A percentile compares a stretch with the other conserved stretches of the same genome.
Evolutionary conservation across 169 alveolate genomes (phyloP).

Genomic region (Eimeria maxima): DNA sequence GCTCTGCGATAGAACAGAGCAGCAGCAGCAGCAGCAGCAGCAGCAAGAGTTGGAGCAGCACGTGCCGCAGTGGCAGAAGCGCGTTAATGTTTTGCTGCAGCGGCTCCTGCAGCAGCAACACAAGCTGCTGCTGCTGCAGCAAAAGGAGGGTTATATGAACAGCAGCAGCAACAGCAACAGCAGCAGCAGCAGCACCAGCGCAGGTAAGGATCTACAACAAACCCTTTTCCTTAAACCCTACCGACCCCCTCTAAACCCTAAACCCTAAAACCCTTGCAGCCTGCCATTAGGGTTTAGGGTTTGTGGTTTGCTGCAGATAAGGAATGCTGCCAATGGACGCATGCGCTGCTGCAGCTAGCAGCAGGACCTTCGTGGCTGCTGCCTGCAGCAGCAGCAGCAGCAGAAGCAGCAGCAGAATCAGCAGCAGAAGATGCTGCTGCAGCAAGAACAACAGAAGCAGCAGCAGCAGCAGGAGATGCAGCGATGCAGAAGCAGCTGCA

Average conservation of each 20-base stretch:
- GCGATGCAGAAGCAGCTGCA: not conserved
- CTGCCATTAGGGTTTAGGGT: slow-evolving; percentile 18
- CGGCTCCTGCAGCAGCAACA: not conserved
- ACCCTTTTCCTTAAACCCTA: no score
- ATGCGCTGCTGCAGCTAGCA: slow-evolving; percentile 16
- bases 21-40: slow-evolving; percentile 40
- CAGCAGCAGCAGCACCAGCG: not conserved
- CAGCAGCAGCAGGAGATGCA: not conserved
- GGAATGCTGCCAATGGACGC: not conserved
- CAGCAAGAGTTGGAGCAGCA: not conserved
- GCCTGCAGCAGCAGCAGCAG: slow-evolving; percentile 27
- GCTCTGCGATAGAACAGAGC: slow-evolving; percentile 12
- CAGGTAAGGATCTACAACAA: no score
- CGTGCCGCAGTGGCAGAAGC: slow-evolving; percentile 49
- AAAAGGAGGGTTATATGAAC: not conserved
- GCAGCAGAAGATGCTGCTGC: not conserved
- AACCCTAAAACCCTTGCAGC: slow-evolving; percentile 19
- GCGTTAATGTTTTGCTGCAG: not conserved
- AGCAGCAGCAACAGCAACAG: not conserved
- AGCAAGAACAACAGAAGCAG: not conserved
- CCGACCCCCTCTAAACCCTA: not conserved
- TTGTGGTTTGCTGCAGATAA: slow-evolving; percentile 15
- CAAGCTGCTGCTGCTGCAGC: no score
- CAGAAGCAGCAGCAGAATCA: slow-evolving; percentile 27
- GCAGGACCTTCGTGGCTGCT: slow-evolving; percentile 2